Evolutionary conservation across 352 stramenopile genomes (phyloP).

Genomic region (Thalassiosira tumida): DNA sequence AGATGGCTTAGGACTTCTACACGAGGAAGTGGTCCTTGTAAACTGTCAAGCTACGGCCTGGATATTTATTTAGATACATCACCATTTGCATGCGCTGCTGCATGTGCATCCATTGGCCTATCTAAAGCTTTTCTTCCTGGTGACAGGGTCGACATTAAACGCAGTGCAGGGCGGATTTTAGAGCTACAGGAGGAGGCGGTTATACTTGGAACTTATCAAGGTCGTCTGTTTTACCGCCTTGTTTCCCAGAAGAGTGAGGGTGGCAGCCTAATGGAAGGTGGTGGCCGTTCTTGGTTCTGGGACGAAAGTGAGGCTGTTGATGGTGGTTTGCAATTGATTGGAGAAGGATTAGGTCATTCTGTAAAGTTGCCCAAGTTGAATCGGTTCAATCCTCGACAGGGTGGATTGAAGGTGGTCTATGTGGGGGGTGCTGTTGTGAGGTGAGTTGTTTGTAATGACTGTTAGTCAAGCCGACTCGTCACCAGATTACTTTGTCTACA

Average conservation of each 20-base stretch:
- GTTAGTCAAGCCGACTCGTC: not conserved
- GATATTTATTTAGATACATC: slow-evolving; percentile 96
- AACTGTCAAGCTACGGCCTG: slow-evolving; percentile 90
- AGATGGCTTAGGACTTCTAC: slow-evolving; percentile 80
- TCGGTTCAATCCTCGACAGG: slow-evolving; percentile 90
- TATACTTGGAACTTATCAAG: slow-evolving; percentile 94
- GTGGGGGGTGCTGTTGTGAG: slow-evolving; percentile 84
- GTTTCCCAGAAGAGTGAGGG: slow-evolving; percentile 97
- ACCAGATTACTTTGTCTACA: not conserved
- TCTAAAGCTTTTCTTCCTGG: slow-evolving; percentile 93
- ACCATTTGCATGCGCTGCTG: slow-evolving; percentile 92
- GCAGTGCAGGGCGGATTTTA: slow-evolving; percentile 95
- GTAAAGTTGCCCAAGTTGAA: slow-evolving; percentile 94
- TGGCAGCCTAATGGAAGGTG: slow-evolving; percentile 93
- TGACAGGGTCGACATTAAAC: slow-evolving; percentile 95
- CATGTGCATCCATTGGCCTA: slow-evolving; percentile 94
- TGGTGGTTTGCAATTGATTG: slow-evolving; percentile 87
- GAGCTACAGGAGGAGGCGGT: slow-evolving; percentile 97
- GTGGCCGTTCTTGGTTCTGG: slow-evolving; percentile 94
- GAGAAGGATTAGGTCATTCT: slow-evolving; percentile 90
- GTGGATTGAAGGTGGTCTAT: slow-evolving; percentile 89
- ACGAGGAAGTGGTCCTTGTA: slow-evolving; percentile 86
- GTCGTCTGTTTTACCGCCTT: slow-evolving; percentile 95
- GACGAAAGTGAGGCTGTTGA: slow-evolving; percentile 93
- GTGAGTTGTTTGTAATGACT: slow-evolving; percentile 51